A percentile compares a stretch with the other conserved stretches of the same genome.
phyloP scores from a whole-genome alignment of 345 rosid species.

The Alliaria petiolata region DNA sequence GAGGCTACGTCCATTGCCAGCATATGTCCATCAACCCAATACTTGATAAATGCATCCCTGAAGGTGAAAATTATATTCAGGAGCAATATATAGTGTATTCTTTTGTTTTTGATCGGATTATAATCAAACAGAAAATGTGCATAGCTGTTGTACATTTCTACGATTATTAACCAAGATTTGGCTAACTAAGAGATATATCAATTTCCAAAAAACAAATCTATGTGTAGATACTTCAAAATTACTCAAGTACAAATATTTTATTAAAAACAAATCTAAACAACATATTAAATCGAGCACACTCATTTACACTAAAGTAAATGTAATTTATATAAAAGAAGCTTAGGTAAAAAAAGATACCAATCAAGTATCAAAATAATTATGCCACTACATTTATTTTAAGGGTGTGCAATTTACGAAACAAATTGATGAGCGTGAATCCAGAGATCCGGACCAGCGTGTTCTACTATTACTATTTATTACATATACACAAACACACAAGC shows the following conservation, averaged over 20 bases:
- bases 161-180: background rate
- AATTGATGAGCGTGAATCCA: background rate
- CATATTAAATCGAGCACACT: background rate
- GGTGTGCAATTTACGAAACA: background rate
- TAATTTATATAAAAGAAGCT: background rate
- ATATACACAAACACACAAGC: background rate
- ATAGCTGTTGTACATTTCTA: background rate
- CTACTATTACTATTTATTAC: background rate
- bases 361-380: background rate
- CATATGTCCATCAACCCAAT: slow-evolving; percentile 76
- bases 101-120: background rate
- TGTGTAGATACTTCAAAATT: background rate
- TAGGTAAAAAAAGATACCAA: background rate
- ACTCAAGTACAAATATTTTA: background rate
- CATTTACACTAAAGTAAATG: background rate
- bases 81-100: background rate
- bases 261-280: background rate
- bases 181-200: background rate
- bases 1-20: slow-evolving; percentile 63
- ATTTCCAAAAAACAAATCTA: too few relatives aligned
- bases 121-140: background rate
- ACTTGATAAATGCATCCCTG: slow-evolving; percentile 71
- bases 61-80: slow-evolving; percentile 1
- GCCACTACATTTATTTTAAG: background rate
- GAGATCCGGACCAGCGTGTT: background rate